Conservation (phyloP, 1,139 yeast species). For the Arxiozyma telluris region DNA sequence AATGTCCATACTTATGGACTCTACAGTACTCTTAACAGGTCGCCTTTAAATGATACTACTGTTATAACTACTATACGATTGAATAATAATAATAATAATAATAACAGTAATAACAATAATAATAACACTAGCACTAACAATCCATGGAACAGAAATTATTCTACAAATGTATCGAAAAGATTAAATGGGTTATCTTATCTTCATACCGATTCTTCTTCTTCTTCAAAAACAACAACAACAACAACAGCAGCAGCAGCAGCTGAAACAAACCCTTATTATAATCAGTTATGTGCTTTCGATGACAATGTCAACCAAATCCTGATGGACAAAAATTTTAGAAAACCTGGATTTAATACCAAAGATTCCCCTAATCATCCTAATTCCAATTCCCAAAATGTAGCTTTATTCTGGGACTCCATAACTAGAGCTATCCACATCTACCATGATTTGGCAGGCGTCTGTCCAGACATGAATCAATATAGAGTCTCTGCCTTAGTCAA, state of each 20-base stretch:
- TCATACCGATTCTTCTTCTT: neutral
- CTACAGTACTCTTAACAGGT: neutral
- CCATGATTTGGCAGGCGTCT: conserved; percentile 31
- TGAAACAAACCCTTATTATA: conserved; percentile 31
- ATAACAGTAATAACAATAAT: too few relatives aligned
- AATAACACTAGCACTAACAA: neutral
- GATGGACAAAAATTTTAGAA: conserved; percentile 1
- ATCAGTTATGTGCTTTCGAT: conserved; percentile 38
- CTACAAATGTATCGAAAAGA: neutral
- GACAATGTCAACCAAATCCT: conserved; percentile 35
- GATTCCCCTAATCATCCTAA: neutral
- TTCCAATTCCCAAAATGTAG: conserved; percentile 5
- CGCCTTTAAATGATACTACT: neutral
- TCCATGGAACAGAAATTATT: neutral
- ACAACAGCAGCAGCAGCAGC: too few relatives aligned
- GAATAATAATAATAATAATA: too few relatives aligned
- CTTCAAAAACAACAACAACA: too few relatives aligned
- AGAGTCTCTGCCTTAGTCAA: conserved; percentile 39
- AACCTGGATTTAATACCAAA: conserved; percentile 6
- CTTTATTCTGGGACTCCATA: conserved; percentile 39
- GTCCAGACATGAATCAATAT: conserved; percentile 35
- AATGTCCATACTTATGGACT: neutral
- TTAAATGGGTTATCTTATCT: neutral
- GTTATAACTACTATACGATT: too few relatives aligned
- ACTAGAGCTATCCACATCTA: conserved; percentile 39